phyloP scores from a whole-genome alignment of 306 rosid genomes.

The Prosopis cineraria region DNA sequence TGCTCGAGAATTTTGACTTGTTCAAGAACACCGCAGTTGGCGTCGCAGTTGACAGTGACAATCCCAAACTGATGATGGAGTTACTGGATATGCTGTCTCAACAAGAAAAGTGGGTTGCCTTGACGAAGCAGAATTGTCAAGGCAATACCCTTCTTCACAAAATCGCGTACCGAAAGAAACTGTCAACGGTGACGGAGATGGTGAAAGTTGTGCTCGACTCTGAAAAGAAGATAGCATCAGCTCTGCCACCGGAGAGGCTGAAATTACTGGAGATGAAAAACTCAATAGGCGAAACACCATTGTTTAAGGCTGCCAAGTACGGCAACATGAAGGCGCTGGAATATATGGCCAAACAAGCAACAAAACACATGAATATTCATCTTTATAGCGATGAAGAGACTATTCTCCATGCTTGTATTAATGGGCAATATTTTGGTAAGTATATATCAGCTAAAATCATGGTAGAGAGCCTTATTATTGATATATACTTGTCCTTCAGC shows the following conservation, averaged over 20 bases:
- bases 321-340: background rate
- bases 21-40: background rate
- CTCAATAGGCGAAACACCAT: background rate
- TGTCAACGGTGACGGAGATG: background rate
- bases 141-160: background rate
- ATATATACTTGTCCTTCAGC: too few relatives aligned
- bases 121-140: background rate
- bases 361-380: background rate
- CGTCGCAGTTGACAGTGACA: background rate
- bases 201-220: background rate
- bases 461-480: too few relatives aligned
- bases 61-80: background rate
- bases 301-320: slow-evolving; percentile 17
- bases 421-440: background rate
- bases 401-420: background rate
- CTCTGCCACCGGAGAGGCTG: background rate
- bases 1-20: too few relatives aligned
- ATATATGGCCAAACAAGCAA: background rate
- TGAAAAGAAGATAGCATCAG: background rate
- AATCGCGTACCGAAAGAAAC: too few relatives aligned
- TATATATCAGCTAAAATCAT: background rate
- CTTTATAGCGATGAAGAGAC: too few relatives aligned
- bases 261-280: background rate
- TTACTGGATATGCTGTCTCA: background rate
- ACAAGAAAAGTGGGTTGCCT: background rate